These are phyloP conservation scores for Tripterygium wilfordii DNA, from an alignment of 177 flowering plant species.

Conservation along the genomic window DNA sequence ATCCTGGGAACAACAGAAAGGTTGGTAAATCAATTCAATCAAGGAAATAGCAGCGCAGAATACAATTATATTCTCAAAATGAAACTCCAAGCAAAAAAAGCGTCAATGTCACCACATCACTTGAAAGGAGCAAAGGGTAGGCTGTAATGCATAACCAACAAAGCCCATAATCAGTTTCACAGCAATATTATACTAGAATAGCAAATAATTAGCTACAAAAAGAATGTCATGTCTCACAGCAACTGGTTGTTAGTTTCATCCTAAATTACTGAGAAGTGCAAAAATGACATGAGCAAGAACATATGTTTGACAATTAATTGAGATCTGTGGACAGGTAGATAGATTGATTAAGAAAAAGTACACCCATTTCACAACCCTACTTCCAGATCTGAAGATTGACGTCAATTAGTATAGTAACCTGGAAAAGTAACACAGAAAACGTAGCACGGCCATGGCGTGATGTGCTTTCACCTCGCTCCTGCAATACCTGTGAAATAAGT, in stretches of 20 bases:
- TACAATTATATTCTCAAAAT: constrained; percentile 1
- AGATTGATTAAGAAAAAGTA: too few species aligned
- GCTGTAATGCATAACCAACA: too few species aligned
- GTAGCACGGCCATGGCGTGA: constrained; percentile 99
- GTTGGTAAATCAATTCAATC: background rate
- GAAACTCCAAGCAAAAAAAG: background rate
- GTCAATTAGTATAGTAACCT: constrained; percentile 41
- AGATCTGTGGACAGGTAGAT: too few species aligned
- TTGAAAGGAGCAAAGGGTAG: background rate
- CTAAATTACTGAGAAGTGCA: background rate
- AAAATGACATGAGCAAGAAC: constrained; percentile 4
- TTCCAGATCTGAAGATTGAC: background rate
- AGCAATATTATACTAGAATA: too few species aligned
- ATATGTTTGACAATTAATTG: too few species aligned
- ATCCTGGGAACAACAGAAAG: constrained; percentile 54
- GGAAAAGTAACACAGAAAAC: constrained; percentile 96
- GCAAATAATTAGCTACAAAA: too few species aligned
- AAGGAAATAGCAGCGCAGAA: background rate
- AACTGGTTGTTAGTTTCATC: background rate
- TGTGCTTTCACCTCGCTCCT: constrained; percentile 99
- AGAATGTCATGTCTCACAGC: background rate
- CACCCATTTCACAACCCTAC: too few species aligned
- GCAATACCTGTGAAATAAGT: constrained; percentile 64
- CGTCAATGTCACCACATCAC: background rate
- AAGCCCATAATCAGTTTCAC: too few species aligned